Percentiles rank a stretch among this genome's conserved stretches.
Conservation (phyloP, 2,329 filamentous ascomycete species). For the Byssoonygena ceratinophila region DNA sequence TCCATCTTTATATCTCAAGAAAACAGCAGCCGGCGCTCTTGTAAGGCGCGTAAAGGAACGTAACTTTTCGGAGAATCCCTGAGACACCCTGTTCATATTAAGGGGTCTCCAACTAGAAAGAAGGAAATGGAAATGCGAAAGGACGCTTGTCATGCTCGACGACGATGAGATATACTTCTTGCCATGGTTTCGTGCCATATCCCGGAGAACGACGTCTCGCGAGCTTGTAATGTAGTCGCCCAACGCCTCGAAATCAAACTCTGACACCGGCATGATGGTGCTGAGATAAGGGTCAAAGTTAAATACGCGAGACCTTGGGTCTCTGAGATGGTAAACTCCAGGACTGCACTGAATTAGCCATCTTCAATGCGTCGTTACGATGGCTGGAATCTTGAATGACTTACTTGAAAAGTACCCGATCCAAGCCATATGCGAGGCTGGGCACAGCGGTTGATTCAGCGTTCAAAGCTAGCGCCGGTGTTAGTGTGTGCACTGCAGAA, state of each 20-base stretch:
- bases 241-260: constrained; percentile 85
- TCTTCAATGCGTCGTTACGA: not conserved
- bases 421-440: constrained; percentile 60
- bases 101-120: constrained; percentile 72
- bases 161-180: constrained; percentile 90
- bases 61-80: constrained; percentile 52
- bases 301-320: constrained; percentile 74
- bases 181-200: constrained; percentile 53
- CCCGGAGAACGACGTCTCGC: constrained; percentile 61
- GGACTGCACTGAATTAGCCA: constrained; percentile 36
- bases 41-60: constrained; percentile 60
- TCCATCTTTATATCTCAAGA: constrained; percentile 71
- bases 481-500: constrained; percentile 4
- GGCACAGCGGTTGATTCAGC: constrained; percentile 48
- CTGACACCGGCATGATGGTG: constrained; percentile 79
- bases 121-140: constrained; percentile 87
- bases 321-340: constrained; percentile 83
- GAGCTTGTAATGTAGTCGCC: constrained; percentile 88
- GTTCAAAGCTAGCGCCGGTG: constrained; percentile 26
- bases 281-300: constrained; percentile 96
- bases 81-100: constrained; percentile 56
- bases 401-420: constrained; percentile 84
- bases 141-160: constrained; percentile 82
- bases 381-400: constrained; percentile 17
- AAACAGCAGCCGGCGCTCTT: constrained; percentile 65